Conservation (phyloP, 106 monocot genomes). For the Dendrobium officinale region DNA sequence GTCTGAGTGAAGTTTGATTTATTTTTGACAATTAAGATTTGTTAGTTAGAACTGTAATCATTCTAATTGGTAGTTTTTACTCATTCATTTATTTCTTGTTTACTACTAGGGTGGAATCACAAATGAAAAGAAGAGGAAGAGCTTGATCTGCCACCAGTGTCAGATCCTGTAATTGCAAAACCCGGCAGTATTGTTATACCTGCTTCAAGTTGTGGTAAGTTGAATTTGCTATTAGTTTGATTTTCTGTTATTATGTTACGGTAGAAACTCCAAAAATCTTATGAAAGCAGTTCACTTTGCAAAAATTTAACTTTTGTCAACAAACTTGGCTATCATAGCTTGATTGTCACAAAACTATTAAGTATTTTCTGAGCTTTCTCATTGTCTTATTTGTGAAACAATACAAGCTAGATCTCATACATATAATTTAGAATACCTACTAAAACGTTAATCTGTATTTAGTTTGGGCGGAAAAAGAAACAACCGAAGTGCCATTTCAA, state of each 20-base stretch:
- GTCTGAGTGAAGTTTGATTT: too few species aligned
- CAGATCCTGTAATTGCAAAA: slow-evolving; percentile 12
- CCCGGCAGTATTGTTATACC: slow-evolving; percentile 5
- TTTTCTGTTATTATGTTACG: neutral
- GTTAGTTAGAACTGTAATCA: too few species aligned
- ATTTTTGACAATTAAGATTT: too few species aligned
- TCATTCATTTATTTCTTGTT: neutral
- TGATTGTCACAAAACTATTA: too few species aligned
- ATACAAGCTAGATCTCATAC: too few species aligned
- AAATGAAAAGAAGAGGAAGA: slow-evolving; percentile 4
- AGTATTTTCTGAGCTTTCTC: too few species aligned
- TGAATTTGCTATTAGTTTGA: neutral
- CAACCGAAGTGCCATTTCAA: too few species aligned
- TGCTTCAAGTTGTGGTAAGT: slow-evolving; percentile 10
- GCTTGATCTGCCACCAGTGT: slow-evolving; percentile 12
- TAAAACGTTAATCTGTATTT: too few species aligned
- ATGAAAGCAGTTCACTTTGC: neutral
- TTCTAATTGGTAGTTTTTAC: too few species aligned
- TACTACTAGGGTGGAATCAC: neutral
- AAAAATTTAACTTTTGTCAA: neutral
- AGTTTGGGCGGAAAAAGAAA: too few species aligned
- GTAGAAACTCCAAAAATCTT: neutral
- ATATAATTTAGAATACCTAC: too few species aligned
- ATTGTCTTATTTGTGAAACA: too few species aligned
- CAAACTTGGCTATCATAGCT: neutral